Conservation (phyloP, 805 yeast species). For the Sugiyamaella qingdaonensis region DNA sequence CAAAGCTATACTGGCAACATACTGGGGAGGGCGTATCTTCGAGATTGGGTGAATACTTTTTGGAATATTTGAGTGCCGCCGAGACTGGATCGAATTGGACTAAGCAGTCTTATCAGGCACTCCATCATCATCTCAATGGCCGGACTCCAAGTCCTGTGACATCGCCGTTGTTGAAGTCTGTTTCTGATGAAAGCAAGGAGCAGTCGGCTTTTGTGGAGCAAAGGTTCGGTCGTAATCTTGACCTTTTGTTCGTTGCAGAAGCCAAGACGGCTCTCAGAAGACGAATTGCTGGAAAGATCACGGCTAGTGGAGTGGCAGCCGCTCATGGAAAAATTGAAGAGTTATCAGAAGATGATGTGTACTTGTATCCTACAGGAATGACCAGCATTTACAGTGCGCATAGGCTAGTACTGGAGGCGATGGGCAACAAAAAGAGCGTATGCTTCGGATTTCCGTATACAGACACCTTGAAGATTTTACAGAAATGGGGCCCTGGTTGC, state of each 20-base stretch:
- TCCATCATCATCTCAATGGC: constrained; percentile 1
- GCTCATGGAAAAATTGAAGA: constrained; percentile 25
- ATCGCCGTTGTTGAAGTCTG: neutral
- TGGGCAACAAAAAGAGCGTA: constrained; percentile 54
- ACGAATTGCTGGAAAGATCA: constrained; percentile 63
- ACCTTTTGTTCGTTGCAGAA: constrained; percentile 65
- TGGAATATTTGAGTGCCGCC: constrained; percentile 50
- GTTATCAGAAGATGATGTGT: constrained; percentile 57
- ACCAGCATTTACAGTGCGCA: constrained; percentile 84
- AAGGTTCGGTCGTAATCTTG: constrained; percentile 85
- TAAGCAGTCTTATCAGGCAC: constrained; percentile 12
- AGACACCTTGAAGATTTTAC: constrained; percentile 80
- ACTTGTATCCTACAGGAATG: constrained; percentile 88
- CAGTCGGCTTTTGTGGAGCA: constrained; percentile 73
- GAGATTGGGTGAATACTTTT: constrained; percentile 78
- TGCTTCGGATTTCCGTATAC: constrained; percentile 97
- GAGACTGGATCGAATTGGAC: constrained; percentile 34
- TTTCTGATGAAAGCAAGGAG: constrained; percentile 35
- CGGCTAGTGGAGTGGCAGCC: constrained; percentile 35
- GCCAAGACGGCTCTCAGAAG: constrained; percentile 72
- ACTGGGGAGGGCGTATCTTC: constrained; percentile 96
- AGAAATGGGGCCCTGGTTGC: constrained; percentile 89
- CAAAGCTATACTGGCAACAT: constrained; percentile 94
- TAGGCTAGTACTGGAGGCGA: constrained; percentile 31
- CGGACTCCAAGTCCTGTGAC: neutral